Evolutionary conservation across 2,329 filamentous ascomycete genomes (phyloP).

Genomic region (Myriangium duriaei): DNA sequence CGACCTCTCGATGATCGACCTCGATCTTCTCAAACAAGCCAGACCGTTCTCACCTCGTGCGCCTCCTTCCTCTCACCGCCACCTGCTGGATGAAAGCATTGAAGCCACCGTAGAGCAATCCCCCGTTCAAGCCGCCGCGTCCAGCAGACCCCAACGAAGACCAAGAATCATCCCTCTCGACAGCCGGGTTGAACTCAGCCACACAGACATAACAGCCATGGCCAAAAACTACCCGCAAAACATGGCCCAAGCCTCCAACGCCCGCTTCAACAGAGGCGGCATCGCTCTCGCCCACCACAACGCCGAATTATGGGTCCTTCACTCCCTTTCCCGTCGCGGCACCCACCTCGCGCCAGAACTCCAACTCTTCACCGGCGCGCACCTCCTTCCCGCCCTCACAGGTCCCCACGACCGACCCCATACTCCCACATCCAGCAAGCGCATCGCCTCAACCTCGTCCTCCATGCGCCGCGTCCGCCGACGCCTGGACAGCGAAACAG

Average conservation of each 20-base stretch:
- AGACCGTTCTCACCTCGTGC: conserved; percentile 7
- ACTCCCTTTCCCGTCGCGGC: conserved; percentile 32
- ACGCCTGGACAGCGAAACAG: conserved; percentile 9
- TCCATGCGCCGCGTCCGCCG: background rate
- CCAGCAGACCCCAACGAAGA: conserved; percentile 27
- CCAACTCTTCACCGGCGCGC: conserved; percentile 45
- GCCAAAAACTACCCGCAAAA: conserved; percentile 46
- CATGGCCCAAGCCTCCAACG: conserved; percentile 41
- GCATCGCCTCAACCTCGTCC: background rate
- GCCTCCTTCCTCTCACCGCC: background rate
- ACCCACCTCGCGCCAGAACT: conserved; percentile 38
- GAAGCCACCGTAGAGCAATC: background rate
- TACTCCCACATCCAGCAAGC: conserved; percentile 5
- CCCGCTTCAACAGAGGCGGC: conserved; percentile 23
- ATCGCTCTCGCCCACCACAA: conserved; percentile 46
- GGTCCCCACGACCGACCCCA: background rate
- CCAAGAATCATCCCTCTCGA: conserved; percentile 37
- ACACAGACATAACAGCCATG: conserved; percentile 45
- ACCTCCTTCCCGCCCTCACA: conserved; percentile 38
- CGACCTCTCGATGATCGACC: conserved; percentile 1
- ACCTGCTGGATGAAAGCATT: conserved; percentile 10
- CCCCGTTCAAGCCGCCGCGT: conserved; percentile 22
- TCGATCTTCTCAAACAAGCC: conserved; percentile 7
- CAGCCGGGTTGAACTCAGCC: conserved; percentile 39
- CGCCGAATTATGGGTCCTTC: conserved; percentile 49